phyloP scores from a whole-genome alignment of 2,329 filamentous ascomycete genomes.

The Xylariaceae sp. region DNA sequence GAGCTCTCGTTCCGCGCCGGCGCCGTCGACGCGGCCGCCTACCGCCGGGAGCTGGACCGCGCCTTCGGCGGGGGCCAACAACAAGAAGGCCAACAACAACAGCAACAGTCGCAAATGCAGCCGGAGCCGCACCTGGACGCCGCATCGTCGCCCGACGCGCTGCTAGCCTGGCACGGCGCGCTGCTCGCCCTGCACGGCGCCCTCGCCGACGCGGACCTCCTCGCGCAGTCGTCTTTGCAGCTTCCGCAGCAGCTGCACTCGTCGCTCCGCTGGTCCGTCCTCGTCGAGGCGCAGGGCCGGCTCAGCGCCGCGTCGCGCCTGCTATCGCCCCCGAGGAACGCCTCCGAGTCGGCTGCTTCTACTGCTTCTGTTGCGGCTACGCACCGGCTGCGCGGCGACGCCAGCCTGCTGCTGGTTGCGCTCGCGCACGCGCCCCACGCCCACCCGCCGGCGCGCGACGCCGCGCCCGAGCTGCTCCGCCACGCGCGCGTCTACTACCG shows the following conservation, averaged over 20 bases:
- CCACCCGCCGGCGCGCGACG: conserved; percentile 14
- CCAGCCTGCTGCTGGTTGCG: conserved; percentile 18
- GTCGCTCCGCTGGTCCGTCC: conserved; percentile 19
- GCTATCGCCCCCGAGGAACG: conserved; percentile 4
- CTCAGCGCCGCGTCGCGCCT: conserved; percentile 11
- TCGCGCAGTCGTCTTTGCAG: background rate
- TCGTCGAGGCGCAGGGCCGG: conserved; percentile 15
- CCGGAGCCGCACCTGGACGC: too few relatives aligned
- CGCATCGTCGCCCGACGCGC: background rate
- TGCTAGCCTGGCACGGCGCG: background rate
- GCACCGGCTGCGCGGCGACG: conserved; percentile 22
- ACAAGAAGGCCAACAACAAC: too few relatives aligned
- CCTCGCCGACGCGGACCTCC: background rate
- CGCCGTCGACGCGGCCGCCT: conserved; percentile 16
- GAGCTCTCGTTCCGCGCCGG: too few relatives aligned
- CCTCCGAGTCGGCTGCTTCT: background rate
- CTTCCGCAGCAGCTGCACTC: too few relatives aligned
- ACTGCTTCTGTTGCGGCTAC: conserved; percentile 14
- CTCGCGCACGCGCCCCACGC: conserved; percentile 18
- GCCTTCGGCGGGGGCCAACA: too few relatives aligned
- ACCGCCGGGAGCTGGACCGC: conserved; percentile 19
- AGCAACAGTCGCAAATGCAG: background rate
- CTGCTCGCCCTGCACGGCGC: background rate
- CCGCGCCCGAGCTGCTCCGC: conserved; percentile 17
- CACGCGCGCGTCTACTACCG: conserved; percentile 25